Base-by-base conservation (phyloP, 78 protist species). In the Polysphondylium violaceum region DNA sequence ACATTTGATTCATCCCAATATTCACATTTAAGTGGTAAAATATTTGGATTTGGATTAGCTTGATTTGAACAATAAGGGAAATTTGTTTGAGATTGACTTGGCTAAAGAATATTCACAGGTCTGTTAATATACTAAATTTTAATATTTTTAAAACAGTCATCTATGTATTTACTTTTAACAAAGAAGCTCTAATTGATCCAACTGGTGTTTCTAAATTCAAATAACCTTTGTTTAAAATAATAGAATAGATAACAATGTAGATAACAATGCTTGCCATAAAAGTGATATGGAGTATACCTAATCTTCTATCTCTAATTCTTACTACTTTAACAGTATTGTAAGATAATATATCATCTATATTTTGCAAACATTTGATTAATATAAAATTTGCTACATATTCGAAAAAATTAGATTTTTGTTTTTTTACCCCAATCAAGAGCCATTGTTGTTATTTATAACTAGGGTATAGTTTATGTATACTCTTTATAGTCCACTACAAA, bases 241-340 rank as follows among this genome's bases (percentile, higher is more conserved):
- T 81, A 6, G 89, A 68, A 68, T 55, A 64, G 0, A 67, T 21
- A 0, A 69, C 3, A 8, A 90, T 76, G 36, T 90, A 90, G 12
- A 77, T 31, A 33, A 90, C 33, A 5, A 90, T 90, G 14, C 17
- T 77, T 9, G 50, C 12, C 27, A 90, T n/a, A 23, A 90, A 90
- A n/a, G 33, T 8, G 5, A 79, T 44, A 83, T 90, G 89, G 12
- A 90, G 67, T 12, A 90, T 60, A 21, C 94, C 81, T 38, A 78
- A 35, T 41, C 88, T 63, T 55, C 35, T 72, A 44, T 90, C 89
- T 67, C 74, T 76, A 25, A 90, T 90, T 51, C 41, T 79, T 7
- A 90, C 86, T 43, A 65, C n/a, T 29, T 65, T 65, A 17, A 41
- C 29, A 8, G 73, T 65, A 38, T 65, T 33, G 17, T 65, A 65